phyloP scores from a whole-genome alignment of 2,329 filamentous ascomycete species.

The Zasmidium citrigriseum region DNA sequence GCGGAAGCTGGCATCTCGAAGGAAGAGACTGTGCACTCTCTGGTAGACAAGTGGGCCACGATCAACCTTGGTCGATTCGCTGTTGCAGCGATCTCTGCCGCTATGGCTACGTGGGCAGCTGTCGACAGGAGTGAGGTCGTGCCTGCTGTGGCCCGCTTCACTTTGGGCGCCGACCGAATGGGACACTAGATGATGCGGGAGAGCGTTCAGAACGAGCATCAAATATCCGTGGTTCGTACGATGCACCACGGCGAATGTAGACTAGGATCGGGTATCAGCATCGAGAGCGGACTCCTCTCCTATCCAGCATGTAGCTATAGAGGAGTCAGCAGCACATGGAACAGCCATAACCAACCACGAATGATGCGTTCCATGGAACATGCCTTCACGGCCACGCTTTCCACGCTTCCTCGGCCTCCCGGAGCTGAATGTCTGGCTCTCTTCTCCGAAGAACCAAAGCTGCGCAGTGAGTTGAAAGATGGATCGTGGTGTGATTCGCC shows the following conservation, averaged over 20 bases:
- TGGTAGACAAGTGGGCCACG: slow-evolving; percentile 59
- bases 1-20: slow-evolving; percentile 23
- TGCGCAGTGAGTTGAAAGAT: neutral
- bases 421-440: too few relatives aligned
- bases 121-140: slow-evolving; percentile 31
- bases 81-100: slow-evolving; percentile 24
- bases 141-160: slow-evolving; percentile 10
- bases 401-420: too few relatives aligned
- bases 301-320: neutral
- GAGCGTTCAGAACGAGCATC: neutral
- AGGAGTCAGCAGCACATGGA: neutral
- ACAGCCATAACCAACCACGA: neutral
- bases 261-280: neutral
- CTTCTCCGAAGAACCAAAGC: too few relatives aligned
- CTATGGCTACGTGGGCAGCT: slow-evolving; percentile 31
- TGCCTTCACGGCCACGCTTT: neutral
- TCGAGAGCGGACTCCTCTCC: neutral
- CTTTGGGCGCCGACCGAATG: slow-evolving; percentile 5
- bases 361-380: too few relatives aligned
- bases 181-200: neutral
- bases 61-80: slow-evolving; percentile 52
- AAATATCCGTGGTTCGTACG: too few relatives aligned
- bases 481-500: neutral
- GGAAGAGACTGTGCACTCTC: slow-evolving; percentile 50
- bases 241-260: neutral